phyloP scores from a whole-genome alignment of 306 rosid genomes.

The Cucurbita argyrosperma region DNA sequence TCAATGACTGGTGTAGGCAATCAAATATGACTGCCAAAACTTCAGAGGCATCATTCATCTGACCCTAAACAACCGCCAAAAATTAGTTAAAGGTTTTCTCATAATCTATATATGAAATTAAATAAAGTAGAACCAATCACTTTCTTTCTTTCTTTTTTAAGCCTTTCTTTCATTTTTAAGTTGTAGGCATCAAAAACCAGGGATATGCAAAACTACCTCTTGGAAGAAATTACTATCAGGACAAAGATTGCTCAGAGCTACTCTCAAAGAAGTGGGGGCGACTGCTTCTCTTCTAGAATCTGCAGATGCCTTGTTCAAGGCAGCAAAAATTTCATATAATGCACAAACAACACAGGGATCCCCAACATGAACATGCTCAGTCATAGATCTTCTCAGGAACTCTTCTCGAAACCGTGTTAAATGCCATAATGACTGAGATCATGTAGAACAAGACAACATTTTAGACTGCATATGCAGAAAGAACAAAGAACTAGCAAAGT shows the following conservation, averaged over 20 bases:
- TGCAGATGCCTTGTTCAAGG: conserved; percentile 49
- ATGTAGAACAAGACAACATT: conserved; percentile 10
- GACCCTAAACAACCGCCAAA: conserved; percentile 47
- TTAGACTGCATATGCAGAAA: conserved; percentile 14
- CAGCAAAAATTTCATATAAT: conserved; percentile 59
- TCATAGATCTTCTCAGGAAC: conserved; percentile 58
- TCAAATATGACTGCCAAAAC: conserved; percentile 76
- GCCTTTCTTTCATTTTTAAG: neutral
- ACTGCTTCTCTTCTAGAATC: conserved; percentile 65
- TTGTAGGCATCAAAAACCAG: neutral
- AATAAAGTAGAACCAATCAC: neutral
- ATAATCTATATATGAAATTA: neutral
- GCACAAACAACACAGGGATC: conserved; percentile 95
- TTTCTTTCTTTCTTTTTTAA: neutral
- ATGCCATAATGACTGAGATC: conserved; percentile 90
- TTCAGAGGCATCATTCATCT: conserved; percentile 99
- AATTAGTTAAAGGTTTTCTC: neutral
- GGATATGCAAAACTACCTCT: conserved; percentile 42
- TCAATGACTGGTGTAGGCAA: conserved; percentile 79
- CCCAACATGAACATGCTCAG: conserved; percentile 79
- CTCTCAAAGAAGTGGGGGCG: conserved; percentile 81
- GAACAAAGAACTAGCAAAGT: neutral
- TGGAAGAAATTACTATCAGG: conserved; percentile 83
- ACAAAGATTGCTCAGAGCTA: conserved; percentile 80
- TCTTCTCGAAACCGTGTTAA: conserved; percentile 63